Percentiles rank a stretch among this genome's conserved stretches.
Evolutionary conservation across 176 grass and related monocot genomes (phyloP).

Genomic region (Rhynchospora tenuis): DNA sequence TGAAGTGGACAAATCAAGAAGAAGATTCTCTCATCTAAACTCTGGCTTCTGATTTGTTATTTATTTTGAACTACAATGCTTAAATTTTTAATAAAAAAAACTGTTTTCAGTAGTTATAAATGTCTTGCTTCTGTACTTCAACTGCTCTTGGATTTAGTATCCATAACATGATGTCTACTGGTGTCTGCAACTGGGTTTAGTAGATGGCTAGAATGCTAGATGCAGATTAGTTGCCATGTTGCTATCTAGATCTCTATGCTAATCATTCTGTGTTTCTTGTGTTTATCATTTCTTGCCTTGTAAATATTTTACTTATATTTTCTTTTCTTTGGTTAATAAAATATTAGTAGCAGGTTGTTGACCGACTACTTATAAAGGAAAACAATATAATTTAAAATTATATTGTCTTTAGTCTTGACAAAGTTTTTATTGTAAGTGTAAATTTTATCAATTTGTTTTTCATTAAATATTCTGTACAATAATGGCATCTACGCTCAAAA

Average conservation of each 20-base stretch:
- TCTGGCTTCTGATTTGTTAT: neutral
- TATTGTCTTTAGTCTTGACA: too few relatives aligned
- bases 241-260: neutral
- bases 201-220: neutral
- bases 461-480: too few relatives aligned
- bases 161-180: neutral
- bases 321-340: neutral
- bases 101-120: neutral
- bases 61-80: neutral
- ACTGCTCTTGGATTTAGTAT: constrained; percentile 7
- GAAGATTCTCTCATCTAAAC: constrained; percentile 15
- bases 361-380: too few relatives aligned
- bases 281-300: neutral
- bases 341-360: too few relatives aligned
- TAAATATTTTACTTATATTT: neutral
- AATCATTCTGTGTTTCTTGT: constrained; percentile 11
- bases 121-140: constrained; percentile 16
- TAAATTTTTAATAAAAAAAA: neutral
- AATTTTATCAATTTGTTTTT: too few relatives aligned
- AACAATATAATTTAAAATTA: too few relatives aligned
- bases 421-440: too few relatives aligned
- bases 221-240: constrained; percentile 9
- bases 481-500: too few relatives aligned
- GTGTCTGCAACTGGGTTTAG: neutral
- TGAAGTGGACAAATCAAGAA: neutral